A percentile compares a stretch with the other conserved stretches of the same genome.
Conservation (phyloP, 768 basidiomycete species). For the Leccinum incarnatum region DNA sequence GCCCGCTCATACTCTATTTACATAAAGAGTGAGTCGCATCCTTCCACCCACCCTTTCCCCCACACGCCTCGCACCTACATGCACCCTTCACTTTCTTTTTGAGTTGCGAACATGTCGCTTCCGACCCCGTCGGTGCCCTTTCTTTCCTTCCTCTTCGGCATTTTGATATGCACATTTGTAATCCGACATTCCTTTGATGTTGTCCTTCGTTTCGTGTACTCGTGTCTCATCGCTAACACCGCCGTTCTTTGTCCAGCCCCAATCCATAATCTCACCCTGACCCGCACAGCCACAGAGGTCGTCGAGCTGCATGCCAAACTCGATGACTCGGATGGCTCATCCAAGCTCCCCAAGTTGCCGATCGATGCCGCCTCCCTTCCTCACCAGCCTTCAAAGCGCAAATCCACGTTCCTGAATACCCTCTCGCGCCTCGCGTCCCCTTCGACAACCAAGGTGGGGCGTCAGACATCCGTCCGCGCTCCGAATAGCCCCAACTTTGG, state of each 20-base stretch:
- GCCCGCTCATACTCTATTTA: constrained; percentile 71
- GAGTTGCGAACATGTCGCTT: constrained; percentile 21
- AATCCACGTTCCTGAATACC: constrained; percentile 83
- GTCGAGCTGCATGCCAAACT: constrained; percentile 83
- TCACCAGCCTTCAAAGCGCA: constrained; percentile 58
- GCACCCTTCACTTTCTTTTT: constrained; percentile 19
- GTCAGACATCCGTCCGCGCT: constrained; percentile 38
- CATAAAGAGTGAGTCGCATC: constrained; percentile 73
- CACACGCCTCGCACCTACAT: constrained; percentile 16
- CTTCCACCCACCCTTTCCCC: constrained; percentile 24
- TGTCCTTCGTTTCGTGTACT: constrained; percentile 17
- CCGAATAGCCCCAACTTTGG: constrained; percentile 32
- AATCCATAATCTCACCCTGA: constrained; percentile 86
- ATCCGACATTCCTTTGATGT: constrained; percentile 12
- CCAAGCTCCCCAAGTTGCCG: constrained; percentile 60
- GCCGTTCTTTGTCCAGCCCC: constrained; percentile 54
- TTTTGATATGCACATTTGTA: constrained; percentile 13
- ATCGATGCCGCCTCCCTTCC: constrained; percentile 55
- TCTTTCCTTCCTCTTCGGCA: constrained; percentile 14
- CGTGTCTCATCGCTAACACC: constrained; percentile 28
- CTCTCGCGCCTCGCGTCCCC: constrained; percentile 82
- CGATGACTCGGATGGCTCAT: constrained; percentile 55
- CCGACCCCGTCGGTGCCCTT: constrained; percentile 28
- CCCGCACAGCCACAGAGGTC: constrained; percentile 72
- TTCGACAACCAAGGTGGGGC: constrained; percentile 49